Evolutionary conservation across 2,329 filamentous ascomycete species (phyloP), one percentile per base, ranked within the genome.

Genomic region (Stylonectria norvegica): DNA sequence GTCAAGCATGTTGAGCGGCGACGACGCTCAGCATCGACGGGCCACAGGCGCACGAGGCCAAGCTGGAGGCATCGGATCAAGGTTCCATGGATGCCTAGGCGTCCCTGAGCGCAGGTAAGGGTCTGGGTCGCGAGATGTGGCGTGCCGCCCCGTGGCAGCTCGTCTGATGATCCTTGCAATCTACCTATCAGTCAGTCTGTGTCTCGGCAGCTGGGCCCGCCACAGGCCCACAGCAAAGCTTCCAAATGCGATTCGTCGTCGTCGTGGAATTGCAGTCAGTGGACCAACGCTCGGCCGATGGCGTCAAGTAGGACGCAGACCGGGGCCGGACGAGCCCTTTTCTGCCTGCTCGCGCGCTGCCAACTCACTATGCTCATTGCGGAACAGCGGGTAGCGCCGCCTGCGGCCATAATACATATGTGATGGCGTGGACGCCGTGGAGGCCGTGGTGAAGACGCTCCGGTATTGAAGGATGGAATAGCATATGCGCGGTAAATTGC

Each of bases 141-240:
- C 47, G 49, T 51, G 52, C 54, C 47, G 45, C 44, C 35, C 35
- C 36, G 45, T 48, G 42, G 49, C 49, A 48, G 50, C 54, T 57
- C 50, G 52, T 41, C 52, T 57, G 54, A 56, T 53, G 50, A 57
- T 48, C 54, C 54, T 42, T 53, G 54, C 31, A 25, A 34, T 33
- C 50, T 48, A 55, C 49, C 47, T 57, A 55, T 53, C 51, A 50
- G 45, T 52, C 48, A 40, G 49, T 45, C 42, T 19, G 23, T 48
- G 48, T 50, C 37, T 51, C 47, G 43, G 43, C 47, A 45, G 34
- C 44, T 49, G 41, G 40, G 39, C 31, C 37, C 18, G 35, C 41
- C 40, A n/a, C n/a, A 38, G 46, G 33, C 42, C 52, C 43, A 45
- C 46, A 33, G 27, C 20, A n/a, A 12, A 19, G 8, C 39, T 50